Evolutionary conservation across 495 filamentous ascomycete species (phyloP).

Genomic region (Penicillium flavigenum): DNA sequence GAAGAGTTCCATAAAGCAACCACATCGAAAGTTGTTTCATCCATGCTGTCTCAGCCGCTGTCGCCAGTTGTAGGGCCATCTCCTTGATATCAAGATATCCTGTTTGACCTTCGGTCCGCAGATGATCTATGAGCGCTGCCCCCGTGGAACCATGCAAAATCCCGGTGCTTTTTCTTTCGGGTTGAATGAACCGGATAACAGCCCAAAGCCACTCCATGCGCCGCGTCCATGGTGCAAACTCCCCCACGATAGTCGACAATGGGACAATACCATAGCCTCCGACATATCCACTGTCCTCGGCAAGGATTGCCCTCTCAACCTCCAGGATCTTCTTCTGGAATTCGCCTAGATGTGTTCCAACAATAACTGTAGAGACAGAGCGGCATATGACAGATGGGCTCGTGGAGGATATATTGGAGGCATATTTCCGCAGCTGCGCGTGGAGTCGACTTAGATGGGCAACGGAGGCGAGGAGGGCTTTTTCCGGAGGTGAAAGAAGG

Average conservation of each 20-base stretch:
- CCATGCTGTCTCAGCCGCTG: slow-evolving; percentile 84
- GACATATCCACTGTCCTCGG: slow-evolving; percentile 68
- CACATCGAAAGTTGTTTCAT: slow-evolving; percentile 84
- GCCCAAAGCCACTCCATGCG: slow-evolving; percentile 83
- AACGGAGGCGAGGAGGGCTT: slow-evolving; percentile 73
- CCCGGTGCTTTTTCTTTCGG: slow-evolving; percentile 29
- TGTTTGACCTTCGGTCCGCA: slow-evolving; percentile 75
- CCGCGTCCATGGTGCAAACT: slow-evolving; percentile 82
- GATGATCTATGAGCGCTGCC: slow-evolving; percentile 69
- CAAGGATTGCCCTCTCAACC: slow-evolving; percentile 75
- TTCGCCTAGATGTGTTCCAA: slow-evolving; percentile 65
- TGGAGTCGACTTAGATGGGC: slow-evolving; percentile 76
- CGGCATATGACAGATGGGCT: slow-evolving; percentile 81
- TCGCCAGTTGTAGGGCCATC: slow-evolving; percentile 65
- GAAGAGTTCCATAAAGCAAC: slow-evolving; percentile 83
- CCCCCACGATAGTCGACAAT: slow-evolving; percentile 74
- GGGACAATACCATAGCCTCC: slow-evolving; percentile 92
- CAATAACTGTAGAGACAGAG: slow-evolving; percentile 79
- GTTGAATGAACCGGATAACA: slow-evolving; percentile 63
- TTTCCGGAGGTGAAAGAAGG: slow-evolving; percentile 73
- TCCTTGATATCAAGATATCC: slow-evolving; percentile 84
- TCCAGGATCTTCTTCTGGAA: slow-evolving; percentile 83
- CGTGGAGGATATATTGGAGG: slow-evolving; percentile 60
- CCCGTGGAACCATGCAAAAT: slow-evolving; percentile 48
- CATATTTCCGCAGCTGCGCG: slow-evolving; percentile 60